Percentiles rank a stretch among this genome's conserved stretches.
These are phyloP conservation scores for Schizopora paradoxa DNA, from an alignment of 1,284 basidiomycete genomes.

Conservation along the genomic window DNA sequence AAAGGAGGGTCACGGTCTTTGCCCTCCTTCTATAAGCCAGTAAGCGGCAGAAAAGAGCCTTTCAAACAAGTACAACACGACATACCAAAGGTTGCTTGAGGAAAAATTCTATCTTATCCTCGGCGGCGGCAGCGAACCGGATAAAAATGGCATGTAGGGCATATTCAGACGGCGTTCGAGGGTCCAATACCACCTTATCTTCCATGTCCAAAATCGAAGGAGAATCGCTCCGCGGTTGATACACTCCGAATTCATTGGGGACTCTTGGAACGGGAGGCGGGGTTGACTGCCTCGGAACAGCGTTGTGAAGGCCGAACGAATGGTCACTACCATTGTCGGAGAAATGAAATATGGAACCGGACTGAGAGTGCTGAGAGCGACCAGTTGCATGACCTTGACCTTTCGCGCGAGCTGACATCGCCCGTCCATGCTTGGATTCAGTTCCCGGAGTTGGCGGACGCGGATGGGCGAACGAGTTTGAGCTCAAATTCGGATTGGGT, in stretches of 20 bases:
- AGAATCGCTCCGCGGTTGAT: slow-evolving; percentile 43
- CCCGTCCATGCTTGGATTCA: slow-evolving; percentile 37
- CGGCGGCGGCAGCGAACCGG: slow-evolving; percentile 73
- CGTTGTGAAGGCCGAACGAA: slow-evolving; percentile 40
- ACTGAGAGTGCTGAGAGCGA: slow-evolving; percentile 69
- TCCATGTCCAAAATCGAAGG: slow-evolving; percentile 48
- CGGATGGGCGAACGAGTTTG: slow-evolving; percentile 50
- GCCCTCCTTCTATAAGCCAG: slow-evolving; percentile 5
- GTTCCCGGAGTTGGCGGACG: slow-evolving; percentile 63
- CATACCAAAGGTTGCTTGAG: slow-evolving; percentile 65
- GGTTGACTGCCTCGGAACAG: slow-evolving; percentile 35
- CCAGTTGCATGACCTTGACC: slow-evolving; percentile 55
- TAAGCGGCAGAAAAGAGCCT: not conserved
- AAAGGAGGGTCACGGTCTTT: slow-evolving; percentile 72
- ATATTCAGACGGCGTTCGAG: slow-evolving; percentile 80
- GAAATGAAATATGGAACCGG: slow-evolving; percentile 61
- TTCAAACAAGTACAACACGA: slow-evolving; percentile 16
- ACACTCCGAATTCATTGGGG: slow-evolving; percentile 49
- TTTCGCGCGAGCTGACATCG: slow-evolving; percentile 39
- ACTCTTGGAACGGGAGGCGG: slow-evolving; percentile 74
- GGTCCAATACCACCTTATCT: slow-evolving; percentile 61
- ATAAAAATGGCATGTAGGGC: slow-evolving; percentile 84
- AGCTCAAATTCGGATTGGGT: slow-evolving; percentile 40
- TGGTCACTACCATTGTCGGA: slow-evolving; percentile 69
- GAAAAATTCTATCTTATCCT: slow-evolving; percentile 71